Conservation (phyloP, 176 grass and related monocot genomes). For the Rhynchospora pubera region DNA sequence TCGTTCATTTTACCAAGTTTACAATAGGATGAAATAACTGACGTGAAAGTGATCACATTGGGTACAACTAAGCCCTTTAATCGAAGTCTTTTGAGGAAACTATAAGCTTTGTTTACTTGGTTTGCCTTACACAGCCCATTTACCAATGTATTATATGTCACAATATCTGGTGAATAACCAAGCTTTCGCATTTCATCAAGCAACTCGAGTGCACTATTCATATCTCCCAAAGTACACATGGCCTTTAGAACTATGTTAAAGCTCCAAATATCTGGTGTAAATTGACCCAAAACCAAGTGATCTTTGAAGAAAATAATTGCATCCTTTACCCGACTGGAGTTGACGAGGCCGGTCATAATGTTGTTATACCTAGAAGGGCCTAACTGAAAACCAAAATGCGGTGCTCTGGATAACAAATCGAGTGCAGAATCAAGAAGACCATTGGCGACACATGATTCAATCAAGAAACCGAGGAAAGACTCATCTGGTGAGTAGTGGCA, state of each 20-base stretch:
- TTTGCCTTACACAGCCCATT: slow-evolving; percentile 57
- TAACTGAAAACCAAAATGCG: slow-evolving; percentile 29
- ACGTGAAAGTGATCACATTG: slow-evolving; percentile 89
- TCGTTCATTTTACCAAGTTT: slow-evolving; percentile 60
- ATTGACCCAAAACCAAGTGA: slow-evolving; percentile 33
- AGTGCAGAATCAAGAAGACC: slow-evolving; percentile 33
- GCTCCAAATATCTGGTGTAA: slow-evolving; percentile 50
- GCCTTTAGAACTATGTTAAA: slow-evolving; percentile 84
- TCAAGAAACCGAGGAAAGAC: slow-evolving; percentile 50
- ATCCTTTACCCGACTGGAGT: slow-evolving; percentile 24
- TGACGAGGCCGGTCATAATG: slow-evolving; percentile 45
- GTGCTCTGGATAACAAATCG: slow-evolving; percentile 32
- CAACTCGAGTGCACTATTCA: slow-evolving; percentile 51
- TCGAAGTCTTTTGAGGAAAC: slow-evolving; percentile 57
- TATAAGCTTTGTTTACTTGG: slow-evolving; percentile 43
- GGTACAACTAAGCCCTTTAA: slow-evolving; percentile 43
- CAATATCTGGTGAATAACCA: slow-evolving; percentile 55
- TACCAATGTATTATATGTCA: slow-evolving; percentile 82
- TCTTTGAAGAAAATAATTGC: slow-evolving; percentile 46
- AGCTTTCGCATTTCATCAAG: slow-evolving; percentile 56
- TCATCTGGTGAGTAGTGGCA: slow-evolving; percentile 27
- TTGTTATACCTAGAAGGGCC: slow-evolving; percentile 60
- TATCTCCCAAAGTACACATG: slow-evolving; percentile 47
- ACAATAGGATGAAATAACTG: slow-evolving; percentile 67
- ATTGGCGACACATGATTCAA: slow-evolving; percentile 34